Evolutionary conservation across 2,329 filamentous ascomycete genomes (phyloP), one percentile per base, ranked within the genome.

Genomic region (Didymella keratinophila): DNA sequence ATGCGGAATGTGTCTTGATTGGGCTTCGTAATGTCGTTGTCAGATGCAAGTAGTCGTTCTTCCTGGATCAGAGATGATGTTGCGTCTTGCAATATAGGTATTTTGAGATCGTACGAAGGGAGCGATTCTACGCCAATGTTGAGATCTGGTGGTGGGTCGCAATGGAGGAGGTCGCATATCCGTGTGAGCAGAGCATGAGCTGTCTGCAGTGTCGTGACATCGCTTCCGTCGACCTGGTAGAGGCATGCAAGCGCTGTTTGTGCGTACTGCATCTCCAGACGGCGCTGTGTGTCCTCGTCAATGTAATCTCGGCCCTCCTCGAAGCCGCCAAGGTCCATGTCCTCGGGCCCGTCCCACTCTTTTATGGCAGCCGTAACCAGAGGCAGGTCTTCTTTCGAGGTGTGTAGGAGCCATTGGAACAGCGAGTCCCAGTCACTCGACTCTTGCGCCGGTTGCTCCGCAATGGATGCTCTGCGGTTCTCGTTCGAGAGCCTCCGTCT

Each of bases 271-370:
- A 80, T 78, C 66, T 88, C 83, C 4, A 93, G 79, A 61, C 86
- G 83, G 32, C 81, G 78, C 64, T 87, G 84, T 44, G 86, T 81
- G 3, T 85, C 80, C 46, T 90, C 87, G 46, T 84, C 82, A 47
- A 92, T 73, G 78, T 86, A 86, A 46, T 82, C 75, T 2, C 79
- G 80, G 8, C 74, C 74, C 27, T 79, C 76, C 39, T 83, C 82
- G 64, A 83, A 85, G 12, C 84, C 85, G 3, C 87, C 89, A 4
- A 92, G 73, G 64, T 93, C 88, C 45, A 89, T 82, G 69, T 93
- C 90, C 7, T 80, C 80, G 0, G 90, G 89, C 0, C 90, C 91
- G 66, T 89, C 86, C 90, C 90, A 94, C 63, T 90, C 84, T 60
- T 87, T 84, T 32, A 93, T 79, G 8, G 84, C 87, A 47, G 82